Base-by-base conservation (phyloP, 805 yeast species). In the Isabelozyma gotoi region DNA sequence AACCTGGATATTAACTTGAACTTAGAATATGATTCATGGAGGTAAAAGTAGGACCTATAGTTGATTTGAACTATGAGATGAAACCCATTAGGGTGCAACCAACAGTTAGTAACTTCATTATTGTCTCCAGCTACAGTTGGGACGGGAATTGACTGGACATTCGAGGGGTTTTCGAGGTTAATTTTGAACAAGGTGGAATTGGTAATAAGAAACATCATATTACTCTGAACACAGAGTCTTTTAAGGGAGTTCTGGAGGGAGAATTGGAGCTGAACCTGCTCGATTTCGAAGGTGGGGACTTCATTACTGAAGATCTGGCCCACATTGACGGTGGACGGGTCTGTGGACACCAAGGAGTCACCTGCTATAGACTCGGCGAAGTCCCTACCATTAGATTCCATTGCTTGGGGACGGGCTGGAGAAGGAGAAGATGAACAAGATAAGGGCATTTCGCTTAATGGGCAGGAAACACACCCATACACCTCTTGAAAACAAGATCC, bases 221-320 rank as follows among this genome's bases (percentile, higher is more conserved):
- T 65, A 41, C 57, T 64, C 37, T 56, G 56, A 4, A 71, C 74
- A 15, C 53, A 49, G 10, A 71, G 48, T 14, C 50, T 41, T 7
- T 45, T 49, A 19, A 71, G 50, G 4, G 55, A 49, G 42, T 59
- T 39, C 7, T 50, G 44, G 29, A 71, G 62, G 17, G 55, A 61
- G 47, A 70, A 70, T 43, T 68, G 75, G 11, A 71, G 61, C 48
- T 62, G 74, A 3, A 71, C 76, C 16, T 59, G 58, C 42, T 71
- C 75, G 8, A 71, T 46, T 5, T 53, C 57, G 41, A 67, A 62
- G 5, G 47, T 39, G 1, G 68, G 68, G 33, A 47, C 46, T 8
- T 51, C 44, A 17, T 34, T 15, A 10, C 36, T 10, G 16, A 16
- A 15, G 7, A 18, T 11, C 17, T 32, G 17, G 15, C 16, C 7